A percentile compares a stretch with the other conserved stretches of the same genome.
These are phyloP conservation scores for Kazachstania viticola DNA, from an alignment of 805 yeast species.

Conservation along the genomic window DNA sequence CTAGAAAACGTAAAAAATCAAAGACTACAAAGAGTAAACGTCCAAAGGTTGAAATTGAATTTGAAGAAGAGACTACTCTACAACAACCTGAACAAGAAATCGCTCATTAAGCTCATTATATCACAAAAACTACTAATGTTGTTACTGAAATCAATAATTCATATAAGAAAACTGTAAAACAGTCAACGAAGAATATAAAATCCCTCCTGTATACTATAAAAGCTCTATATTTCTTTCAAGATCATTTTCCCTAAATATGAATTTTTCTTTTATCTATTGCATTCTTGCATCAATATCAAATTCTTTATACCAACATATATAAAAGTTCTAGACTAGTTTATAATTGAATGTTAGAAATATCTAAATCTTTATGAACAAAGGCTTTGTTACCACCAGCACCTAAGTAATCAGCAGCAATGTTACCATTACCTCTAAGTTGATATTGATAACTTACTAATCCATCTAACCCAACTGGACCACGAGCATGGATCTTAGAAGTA, in stretches of 20 bases:
- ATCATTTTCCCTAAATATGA: too few relatives aligned
- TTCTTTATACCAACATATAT: not conserved
- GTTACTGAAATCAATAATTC: too few relatives aligned
- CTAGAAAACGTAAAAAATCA: conserved; percentile 29
- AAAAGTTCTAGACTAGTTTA: too few relatives aligned
- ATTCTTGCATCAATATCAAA: not conserved
- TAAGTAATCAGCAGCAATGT: conserved; percentile 77
- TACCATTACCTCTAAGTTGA: conserved; percentile 86
- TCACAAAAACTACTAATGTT: not conserved
- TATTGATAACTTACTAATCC: conserved; percentile 95
- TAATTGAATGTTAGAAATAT: conserved; percentile 25
- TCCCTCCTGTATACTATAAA: too few relatives aligned
- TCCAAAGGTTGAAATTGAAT: conserved; percentile 72
- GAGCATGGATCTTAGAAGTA: conserved; percentile 92
- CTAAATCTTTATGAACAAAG: conserved; percentile 62
- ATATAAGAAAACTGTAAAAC: too few relatives aligned
- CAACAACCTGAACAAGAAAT: conserved; percentile 22
- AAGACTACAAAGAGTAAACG: conserved; percentile 38
- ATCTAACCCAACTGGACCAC: conserved; percentile 98
- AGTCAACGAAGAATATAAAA: too few relatives aligned
- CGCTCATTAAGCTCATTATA: conserved; percentile 10
- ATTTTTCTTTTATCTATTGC: too few relatives aligned
- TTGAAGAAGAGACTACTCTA: conserved; percentile 53
- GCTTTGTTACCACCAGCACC: conserved; percentile 85
- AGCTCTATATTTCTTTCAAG: too few relatives aligned